Conservation (phyloP, 805 yeast genomes). For the Candida dendrica region DNA sequence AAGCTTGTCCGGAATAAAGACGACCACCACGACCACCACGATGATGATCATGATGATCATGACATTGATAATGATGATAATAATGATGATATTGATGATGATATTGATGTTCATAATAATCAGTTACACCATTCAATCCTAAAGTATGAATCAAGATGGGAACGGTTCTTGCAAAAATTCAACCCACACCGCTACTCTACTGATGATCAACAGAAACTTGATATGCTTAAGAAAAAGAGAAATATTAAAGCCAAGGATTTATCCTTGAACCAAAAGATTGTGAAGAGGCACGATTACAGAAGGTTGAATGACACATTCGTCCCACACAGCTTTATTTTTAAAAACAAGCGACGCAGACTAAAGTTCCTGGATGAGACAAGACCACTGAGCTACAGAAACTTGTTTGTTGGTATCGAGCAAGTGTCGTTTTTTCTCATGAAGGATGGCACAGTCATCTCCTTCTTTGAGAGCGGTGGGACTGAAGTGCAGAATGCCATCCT, state of each 20-base stretch:
- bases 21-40: constrained; percentile 2
- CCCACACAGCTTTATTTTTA: constrained; percentile 5
- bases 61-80: neutral
- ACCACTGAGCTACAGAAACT: constrained; percentile 35
- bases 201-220: neutral
- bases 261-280: constrained; percentile 11
- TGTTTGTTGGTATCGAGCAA: constrained; percentile 48
- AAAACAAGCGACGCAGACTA: constrained; percentile 13
- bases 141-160: constrained; percentile 2
- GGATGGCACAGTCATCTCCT: constrained; percentile 42
- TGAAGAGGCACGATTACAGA: constrained; percentile 21
- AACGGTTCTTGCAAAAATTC: constrained; percentile 5
- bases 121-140: neutral
- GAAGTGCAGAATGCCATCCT: constrained; percentile 47
- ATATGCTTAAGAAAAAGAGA: neutral
- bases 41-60: neutral
- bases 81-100: too few relatives aligned
- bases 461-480: constrained; percentile 50
- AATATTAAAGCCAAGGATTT: neutral
- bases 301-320: constrained; percentile 26
- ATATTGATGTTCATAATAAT: neutral
- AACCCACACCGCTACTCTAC: constrained; percentile 6
- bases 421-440: constrained; percentile 41
- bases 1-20: constrained; percentile 29
- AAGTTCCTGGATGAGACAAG: constrained; percentile 31